Percentiles rank a stretch among this genome's conserved stretches.
Conservation (phyloP, 768 basidiomycete species). For the Termitomyces sp. region DNA sequence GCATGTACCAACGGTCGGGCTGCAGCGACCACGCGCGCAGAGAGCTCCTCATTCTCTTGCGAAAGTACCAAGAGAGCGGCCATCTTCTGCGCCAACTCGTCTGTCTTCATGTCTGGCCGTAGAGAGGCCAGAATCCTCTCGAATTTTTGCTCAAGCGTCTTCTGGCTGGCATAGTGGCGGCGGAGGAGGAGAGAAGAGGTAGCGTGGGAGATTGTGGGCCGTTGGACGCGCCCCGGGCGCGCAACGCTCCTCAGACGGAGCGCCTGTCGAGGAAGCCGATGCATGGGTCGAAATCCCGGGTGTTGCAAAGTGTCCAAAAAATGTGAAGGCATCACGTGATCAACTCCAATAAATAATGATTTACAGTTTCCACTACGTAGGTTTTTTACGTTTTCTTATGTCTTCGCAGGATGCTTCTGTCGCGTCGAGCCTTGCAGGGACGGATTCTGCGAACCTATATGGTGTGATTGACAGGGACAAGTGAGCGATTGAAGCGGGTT, state of each 20-base stretch:
- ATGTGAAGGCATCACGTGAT: conserved; percentile 11
- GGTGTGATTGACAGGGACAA: conserved; percentile 59
- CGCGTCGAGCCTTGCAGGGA: conserved; percentile 37
- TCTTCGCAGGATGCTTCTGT: conserved; percentile 26
- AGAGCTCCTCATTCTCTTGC: not conserved
- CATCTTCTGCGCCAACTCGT: not conserved
- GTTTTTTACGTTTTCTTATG: not conserved
- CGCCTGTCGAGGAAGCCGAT: conserved; percentile 16
- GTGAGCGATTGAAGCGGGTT: conserved; percentile 31
- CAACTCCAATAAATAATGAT: not conserved
- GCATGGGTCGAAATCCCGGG: conserved; percentile 10
- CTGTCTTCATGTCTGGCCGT: not conserved
- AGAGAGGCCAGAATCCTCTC: conserved; percentile 9
- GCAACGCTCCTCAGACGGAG: conserved; percentile 14
- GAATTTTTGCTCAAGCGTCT: conserved; percentile 10
- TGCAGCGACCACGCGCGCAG: not conserved
- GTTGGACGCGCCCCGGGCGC: conserved; percentile 24
- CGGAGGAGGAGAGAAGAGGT: not conserved
- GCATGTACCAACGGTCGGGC: not conserved
- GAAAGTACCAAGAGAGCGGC: not conserved
- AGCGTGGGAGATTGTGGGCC: not conserved
- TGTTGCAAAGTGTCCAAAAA: conserved; percentile 5
- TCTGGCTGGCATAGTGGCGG: conserved; percentile 13
- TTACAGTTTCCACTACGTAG: too few species aligned
- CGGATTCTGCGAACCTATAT: conserved; percentile 51